Evolutionary conservation across 306 rosid species (phyloP).

Genomic region (Cicer chorassanicum): DNA sequence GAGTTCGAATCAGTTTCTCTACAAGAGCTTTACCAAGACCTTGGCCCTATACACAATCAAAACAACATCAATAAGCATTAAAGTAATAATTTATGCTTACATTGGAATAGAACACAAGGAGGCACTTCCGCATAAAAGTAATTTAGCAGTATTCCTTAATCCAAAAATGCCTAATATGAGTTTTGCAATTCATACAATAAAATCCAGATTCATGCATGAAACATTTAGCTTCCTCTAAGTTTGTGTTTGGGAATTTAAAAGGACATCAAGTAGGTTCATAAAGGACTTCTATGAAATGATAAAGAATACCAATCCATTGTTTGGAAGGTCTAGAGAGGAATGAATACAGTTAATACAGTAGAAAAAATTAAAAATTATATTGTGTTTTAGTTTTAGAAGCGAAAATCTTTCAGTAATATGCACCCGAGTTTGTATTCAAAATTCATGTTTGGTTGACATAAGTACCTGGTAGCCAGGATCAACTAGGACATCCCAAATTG

Average conservation of each 20-base stretch:
- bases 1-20: slow-evolving; percentile 84
- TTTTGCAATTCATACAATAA: slow-evolving; percentile 24
- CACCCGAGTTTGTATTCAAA: slow-evolving; percentile 23
- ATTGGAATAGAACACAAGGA: slow-evolving; percentile 25
- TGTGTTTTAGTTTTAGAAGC: slow-evolving; percentile 11
- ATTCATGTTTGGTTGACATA: slow-evolving; percentile 35
- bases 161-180: slow-evolving; percentile 3
- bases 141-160: slow-evolving; percentile 15
- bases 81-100: slow-evolving; percentile 11
- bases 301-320: neutral
- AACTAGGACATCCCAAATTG: slow-evolving; percentile 98
- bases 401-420: slow-evolving; percentile 26
- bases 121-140: slow-evolving; percentile 17
- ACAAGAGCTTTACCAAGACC: slow-evolving; percentile 95
- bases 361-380: neutral
- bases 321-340: no score
- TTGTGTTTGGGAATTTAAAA: neutral
- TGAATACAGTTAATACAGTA: neutral
- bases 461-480: slow-evolving; percentile 92
- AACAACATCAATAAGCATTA: slow-evolving; percentile 38
- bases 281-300: no score
- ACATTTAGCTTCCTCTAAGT: neutral
- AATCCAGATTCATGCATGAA: slow-evolving; percentile 29
- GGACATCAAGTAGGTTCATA: no score
- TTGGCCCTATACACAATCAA: slow-evolving; percentile 71